Conservation (phyloP, 2,329 filamentous ascomycete genomes). For the Calonectria honghensis region DNA sequence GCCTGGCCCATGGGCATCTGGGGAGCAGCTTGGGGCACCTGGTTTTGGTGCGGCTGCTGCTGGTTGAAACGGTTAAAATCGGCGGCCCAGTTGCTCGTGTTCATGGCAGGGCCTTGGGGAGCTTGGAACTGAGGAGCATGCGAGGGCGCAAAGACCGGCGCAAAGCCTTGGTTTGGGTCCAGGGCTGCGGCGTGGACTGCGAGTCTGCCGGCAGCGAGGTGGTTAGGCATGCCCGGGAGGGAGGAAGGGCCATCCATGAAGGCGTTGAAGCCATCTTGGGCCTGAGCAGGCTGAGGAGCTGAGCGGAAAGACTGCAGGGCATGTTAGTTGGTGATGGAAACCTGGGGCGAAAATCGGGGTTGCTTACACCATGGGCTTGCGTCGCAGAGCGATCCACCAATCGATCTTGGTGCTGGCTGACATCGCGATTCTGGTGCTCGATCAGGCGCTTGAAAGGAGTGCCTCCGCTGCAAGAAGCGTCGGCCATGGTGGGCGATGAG, state of each 20-base stretch:
- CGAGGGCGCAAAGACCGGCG: slow-evolving; percentile 48
- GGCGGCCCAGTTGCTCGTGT: slow-evolving; percentile 60
- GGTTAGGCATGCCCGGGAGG: slow-evolving; percentile 56
- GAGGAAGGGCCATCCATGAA: slow-evolving; percentile 59
- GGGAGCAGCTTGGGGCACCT: slow-evolving; percentile 47
- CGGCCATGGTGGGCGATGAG: slow-evolving; percentile 58
- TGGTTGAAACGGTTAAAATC: slow-evolving; percentile 61
- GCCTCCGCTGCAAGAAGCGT: slow-evolving; percentile 64
- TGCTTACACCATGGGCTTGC: slow-evolving; percentile 58
- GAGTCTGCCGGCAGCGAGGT: slow-evolving; percentile 60
- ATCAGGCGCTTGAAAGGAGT: slow-evolving; percentile 66
- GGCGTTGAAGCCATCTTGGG: slow-evolving; percentile 58
- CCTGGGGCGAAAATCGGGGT: neutral
- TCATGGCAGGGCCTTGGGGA: slow-evolving; percentile 50
- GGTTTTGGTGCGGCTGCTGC: slow-evolving; percentile 50
- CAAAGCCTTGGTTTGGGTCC: slow-evolving; percentile 50
- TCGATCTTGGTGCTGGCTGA: slow-evolving; percentile 65
- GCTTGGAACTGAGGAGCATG: slow-evolving; percentile 52
- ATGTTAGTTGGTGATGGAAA: slow-evolving; percentile 34
- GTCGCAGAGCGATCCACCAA: slow-evolving; percentile 57
- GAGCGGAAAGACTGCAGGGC: slow-evolving; percentile 60
- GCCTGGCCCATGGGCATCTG: slow-evolving; percentile 51
- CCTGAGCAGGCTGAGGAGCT: slow-evolving; percentile 53
- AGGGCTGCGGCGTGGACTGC: slow-evolving; percentile 60
- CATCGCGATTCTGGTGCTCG: slow-evolving; percentile 65